Evolutionary conservation across 208 protist species (phyloP), one percentile per base, ranked within the genome.

Genomic region (Leishmania guyanensis): DNA sequence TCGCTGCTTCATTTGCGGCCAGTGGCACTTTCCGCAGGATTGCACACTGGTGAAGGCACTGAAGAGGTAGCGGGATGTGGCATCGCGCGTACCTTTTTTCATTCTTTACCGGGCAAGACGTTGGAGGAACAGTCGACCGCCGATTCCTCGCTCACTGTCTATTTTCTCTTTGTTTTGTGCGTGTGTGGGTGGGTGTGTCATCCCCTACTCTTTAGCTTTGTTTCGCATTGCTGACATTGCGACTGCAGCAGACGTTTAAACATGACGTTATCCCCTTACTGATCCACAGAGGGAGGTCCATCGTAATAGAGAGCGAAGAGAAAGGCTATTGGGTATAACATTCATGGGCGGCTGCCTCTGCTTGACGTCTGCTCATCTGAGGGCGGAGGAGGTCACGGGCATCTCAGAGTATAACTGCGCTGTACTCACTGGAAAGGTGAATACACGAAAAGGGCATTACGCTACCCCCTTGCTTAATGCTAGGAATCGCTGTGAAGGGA

Each of bases 1-100:
- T 46, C 90, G 92, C 33, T 98, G 95, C 81, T 98, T 98, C 65
- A 92, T 98, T 70, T 98, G 95, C 51, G 95, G 95, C 0, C 86
- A 91, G 80, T 97, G 94, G 94, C 94, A 97, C 82, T 94, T 89
- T 82, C 94, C 94, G 5, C 87, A 91, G 50, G 91, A 96, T 72
- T 97, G 94, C 82, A 76, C 84, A 20, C 62, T 95, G 1, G 86
- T 84, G 22, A 81, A 81, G 43, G 88, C 89, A 22, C 69, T 93
- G 62, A 87, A 77, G 68, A 84, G 73, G 53, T 69, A 50, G 65
- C 43, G 62, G 36, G 39, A 20, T 16, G 74, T 33, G 43, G 36
- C 5, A 17, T 22, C 26, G 12, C 8, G 46, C 68, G n/a, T 29
- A 33, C 22, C 1, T 14, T 26, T 48, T 29, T 36, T 53, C 5